phyloP scores from a whole-genome alignment of 164 flowering plant species.

The grape (Vitis vinifera) region DNA sequence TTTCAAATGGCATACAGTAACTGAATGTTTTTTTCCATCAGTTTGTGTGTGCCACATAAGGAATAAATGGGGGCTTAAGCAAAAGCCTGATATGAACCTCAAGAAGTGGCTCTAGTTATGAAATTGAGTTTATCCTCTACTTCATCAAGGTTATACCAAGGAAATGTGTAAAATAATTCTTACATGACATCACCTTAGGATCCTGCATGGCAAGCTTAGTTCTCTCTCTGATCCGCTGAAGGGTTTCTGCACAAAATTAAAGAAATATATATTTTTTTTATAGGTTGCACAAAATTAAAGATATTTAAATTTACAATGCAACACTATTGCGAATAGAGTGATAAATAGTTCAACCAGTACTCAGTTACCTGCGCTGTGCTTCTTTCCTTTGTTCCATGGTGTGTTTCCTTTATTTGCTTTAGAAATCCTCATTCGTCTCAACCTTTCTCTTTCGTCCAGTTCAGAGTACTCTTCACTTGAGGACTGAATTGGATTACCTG shows the following conservation, averaged over 20 bases:
- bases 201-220: constrained; percentile 80
- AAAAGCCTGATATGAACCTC: neutral
- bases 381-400: constrained; percentile 98
- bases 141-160: constrained; percentile 5
- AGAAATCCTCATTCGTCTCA: constrained; percentile 82
- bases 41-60: neutral
- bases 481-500: constrained; percentile 10
- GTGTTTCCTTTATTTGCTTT: constrained; percentile 88
- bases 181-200: constrained; percentile 90
- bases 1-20: too few relatives aligned
- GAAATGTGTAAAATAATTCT: constrained; percentile 34
- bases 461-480: constrained; percentile 34
- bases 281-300: neutral
- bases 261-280: neutral
- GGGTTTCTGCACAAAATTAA: constrained; percentile 65
- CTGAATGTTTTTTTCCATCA: neutral
- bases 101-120: neutral
- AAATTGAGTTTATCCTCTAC: neutral
- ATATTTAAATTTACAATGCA: neutral
- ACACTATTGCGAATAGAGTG: neutral
- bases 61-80: neutral
- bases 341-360: neutral
- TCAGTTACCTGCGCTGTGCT: constrained; percentile 79
- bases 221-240: constrained; percentile 63
- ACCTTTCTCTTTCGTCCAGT: constrained; percentile 60